Evolutionary conservation across 768 basidiomycete species (phyloP).

Genomic region (Daedaleopsis nitida): DNA sequence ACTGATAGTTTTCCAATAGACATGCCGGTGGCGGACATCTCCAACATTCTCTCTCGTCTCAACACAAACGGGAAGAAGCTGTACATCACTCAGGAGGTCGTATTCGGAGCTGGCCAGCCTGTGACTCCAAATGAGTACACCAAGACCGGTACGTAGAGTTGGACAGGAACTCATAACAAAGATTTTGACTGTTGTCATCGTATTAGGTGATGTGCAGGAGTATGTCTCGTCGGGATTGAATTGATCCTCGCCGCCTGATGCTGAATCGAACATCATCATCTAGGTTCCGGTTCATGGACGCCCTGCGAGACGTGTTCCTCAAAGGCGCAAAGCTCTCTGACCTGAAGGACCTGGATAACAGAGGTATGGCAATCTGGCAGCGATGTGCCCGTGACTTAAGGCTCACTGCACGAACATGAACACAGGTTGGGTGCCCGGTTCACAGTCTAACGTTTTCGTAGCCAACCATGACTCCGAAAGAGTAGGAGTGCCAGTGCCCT

Average conservation of each 20-base stretch:
- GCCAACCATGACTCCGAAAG: conserved; percentile 74
- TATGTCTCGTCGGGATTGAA: conserved; percentile 20
- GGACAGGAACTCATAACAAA: not conserved
- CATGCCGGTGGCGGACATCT: conserved; percentile 53
- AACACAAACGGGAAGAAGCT: conserved; percentile 30
- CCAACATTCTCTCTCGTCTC: conserved; percentile 52
- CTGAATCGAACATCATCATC: not conserved
- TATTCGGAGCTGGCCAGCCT: conserved; percentile 50
- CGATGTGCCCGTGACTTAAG: not conserved
- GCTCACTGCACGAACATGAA: too few species aligned
- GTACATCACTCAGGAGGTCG: conserved; percentile 65
- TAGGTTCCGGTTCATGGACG: conserved; percentile 59
- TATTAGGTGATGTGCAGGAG: conserved; percentile 65
- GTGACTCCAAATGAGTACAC: conserved; percentile 60
- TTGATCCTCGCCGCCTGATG: too few species aligned
- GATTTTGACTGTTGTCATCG: too few species aligned
- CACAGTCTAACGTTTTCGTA: conserved; percentile 63
- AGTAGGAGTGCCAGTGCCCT: conserved; percentile 23
- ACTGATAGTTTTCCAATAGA: conserved; percentile 38
- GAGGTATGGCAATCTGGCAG: conserved; percentile 36
- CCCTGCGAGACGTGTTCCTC: conserved; percentile 53
- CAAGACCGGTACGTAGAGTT: conserved; percentile 41
- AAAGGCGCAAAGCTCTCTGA: conserved; percentile 46
- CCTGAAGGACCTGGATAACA: conserved; percentile 54
- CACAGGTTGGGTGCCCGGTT: conserved; percentile 59